Conservation (phyloP, 345 rosid species). For the Capsella bursapastoris region DNA sequence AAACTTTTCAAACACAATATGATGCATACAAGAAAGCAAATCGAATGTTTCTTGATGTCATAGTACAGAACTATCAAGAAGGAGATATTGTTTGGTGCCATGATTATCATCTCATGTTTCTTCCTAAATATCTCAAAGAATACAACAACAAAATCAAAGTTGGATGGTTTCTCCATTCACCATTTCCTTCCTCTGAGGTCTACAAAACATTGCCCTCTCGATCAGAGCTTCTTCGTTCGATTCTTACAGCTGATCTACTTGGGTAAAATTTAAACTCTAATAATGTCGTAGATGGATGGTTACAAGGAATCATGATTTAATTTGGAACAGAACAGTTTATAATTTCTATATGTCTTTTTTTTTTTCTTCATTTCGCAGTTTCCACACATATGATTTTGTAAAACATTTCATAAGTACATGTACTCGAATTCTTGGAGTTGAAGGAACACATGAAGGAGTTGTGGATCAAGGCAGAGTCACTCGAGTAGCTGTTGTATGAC, state of each 20-base stretch:
- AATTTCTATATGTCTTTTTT: neutral
- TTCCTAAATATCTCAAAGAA: constrained; percentile 86
- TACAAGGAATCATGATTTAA: neutral
- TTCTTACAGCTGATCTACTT: constrained; percentile 87
- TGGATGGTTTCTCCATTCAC: constrained; percentile 99
- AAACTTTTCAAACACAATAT: constrained; percentile 89
- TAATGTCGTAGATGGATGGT: neutral
- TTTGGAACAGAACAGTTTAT: neutral
- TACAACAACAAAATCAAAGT: constrained; percentile 77
- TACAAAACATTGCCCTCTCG: constrained; percentile 90
- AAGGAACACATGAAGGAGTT: constrained; percentile 94
- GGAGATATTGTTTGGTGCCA: constrained; percentile 98
- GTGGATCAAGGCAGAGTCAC: constrained; percentile 89
- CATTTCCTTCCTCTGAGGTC: constrained; percentile 98
- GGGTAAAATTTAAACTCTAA: constrained; percentile 58
- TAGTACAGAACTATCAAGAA: constrained; percentile 77
- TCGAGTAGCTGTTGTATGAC: constrained; percentile 86
- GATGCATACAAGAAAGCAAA: constrained; percentile 93
- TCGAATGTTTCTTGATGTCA: constrained; percentile 89
- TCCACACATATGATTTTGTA: constrained; percentile 95
- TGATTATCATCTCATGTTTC: constrained; percentile 95
- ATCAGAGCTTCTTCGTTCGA: constrained; percentile 79
- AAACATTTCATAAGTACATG: constrained; percentile 93
- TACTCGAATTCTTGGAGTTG: constrained; percentile 90
- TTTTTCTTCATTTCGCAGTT: constrained; percentile 42